phyloP scores from a whole-genome alignment of 2,329 filamentous ascomycete genomes.

The Fusarium mangiferae region DNA sequence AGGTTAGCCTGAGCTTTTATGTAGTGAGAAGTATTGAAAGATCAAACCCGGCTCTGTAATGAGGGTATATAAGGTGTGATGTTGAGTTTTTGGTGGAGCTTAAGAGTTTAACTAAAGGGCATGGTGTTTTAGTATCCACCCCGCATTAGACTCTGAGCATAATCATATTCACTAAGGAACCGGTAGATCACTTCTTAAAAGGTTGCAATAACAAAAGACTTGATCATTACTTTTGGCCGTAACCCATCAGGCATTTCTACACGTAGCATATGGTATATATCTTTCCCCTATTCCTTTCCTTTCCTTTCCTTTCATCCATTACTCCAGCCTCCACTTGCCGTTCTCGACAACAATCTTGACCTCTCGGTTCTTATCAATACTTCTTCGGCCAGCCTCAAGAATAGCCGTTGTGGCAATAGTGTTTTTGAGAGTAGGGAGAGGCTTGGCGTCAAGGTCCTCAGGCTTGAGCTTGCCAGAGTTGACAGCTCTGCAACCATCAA shows the following conservation, averaged over 20 bases:
- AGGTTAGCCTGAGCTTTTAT: background rate
- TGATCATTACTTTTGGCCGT: constrained; percentile 33
- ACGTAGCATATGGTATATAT: constrained; percentile 13
- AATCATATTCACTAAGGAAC: background rate
- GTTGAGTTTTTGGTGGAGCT: constrained; percentile 38
- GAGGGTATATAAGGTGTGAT: background rate
- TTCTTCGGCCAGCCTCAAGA: constrained; percentile 84
- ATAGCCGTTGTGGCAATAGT: constrained; percentile 94
- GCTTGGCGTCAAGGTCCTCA: constrained; percentile 80
- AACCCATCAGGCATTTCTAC: constrained; percentile 18
- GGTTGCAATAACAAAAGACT: background rate
- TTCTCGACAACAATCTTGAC: constrained; percentile 77
- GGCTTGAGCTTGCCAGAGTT: constrained; percentile 79
- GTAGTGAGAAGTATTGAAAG: background rate
- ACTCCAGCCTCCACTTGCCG: constrained; percentile 74
- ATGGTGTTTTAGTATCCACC: constrained; percentile 24
- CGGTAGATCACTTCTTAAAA: background rate
- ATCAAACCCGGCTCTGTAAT: background rate
- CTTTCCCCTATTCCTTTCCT: background rate
- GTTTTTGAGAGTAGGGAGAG: constrained; percentile 86
- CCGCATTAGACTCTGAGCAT: constrained; percentile 13
- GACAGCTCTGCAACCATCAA: constrained; percentile 83
- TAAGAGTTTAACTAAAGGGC: background rate
- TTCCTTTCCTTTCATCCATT: constrained; percentile 12
- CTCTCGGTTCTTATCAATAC: constrained; percentile 83